Evolutionary conservation across 1,284 basidiomycete genomes (phyloP).

Genomic region (Tilletia horrida): DNA sequence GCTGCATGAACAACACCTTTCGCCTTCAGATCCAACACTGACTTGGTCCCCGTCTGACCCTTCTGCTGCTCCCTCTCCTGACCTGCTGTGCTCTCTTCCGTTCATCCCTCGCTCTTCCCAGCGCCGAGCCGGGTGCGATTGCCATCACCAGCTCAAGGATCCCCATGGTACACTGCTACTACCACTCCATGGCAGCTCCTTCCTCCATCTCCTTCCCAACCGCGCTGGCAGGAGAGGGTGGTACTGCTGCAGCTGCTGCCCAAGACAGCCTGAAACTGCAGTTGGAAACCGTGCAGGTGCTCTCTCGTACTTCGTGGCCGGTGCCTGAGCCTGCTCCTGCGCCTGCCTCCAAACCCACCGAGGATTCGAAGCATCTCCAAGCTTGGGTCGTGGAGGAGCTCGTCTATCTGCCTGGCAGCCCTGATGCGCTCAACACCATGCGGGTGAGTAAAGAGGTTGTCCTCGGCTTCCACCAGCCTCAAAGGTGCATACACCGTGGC

Average conservation of each 20-base stretch:
- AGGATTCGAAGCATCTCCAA: not conserved
- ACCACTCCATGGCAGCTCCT: not conserved
- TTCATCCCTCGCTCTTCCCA: not conserved
- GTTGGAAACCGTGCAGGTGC: not conserved
- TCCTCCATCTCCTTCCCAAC: not conserved
- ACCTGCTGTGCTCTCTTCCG: not conserved
- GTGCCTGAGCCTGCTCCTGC: not conserved
- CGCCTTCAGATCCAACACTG: too few species aligned
- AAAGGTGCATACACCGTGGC: too few species aligned
- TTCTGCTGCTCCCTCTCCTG: not conserved
- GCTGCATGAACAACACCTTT: too few species aligned
- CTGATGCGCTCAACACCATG: not conserved
- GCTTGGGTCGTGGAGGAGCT: conserved; percentile 7
- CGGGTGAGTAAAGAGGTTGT: not conserved
- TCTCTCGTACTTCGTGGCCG: not conserved
- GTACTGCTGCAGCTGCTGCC: not conserved
- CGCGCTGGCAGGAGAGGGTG: not conserved
- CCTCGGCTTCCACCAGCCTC: too few species aligned
- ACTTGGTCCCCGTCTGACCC: not conserved
- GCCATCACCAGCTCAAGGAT: not conserved
- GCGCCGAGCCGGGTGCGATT: not conserved
- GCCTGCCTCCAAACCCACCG: not conserved
- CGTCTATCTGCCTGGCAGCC: not conserved
- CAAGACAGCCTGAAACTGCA: not conserved
- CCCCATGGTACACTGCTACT: not conserved